Conservation (phyloP, 345 rosid genomes). For the Passiflora organensis region DNA sequence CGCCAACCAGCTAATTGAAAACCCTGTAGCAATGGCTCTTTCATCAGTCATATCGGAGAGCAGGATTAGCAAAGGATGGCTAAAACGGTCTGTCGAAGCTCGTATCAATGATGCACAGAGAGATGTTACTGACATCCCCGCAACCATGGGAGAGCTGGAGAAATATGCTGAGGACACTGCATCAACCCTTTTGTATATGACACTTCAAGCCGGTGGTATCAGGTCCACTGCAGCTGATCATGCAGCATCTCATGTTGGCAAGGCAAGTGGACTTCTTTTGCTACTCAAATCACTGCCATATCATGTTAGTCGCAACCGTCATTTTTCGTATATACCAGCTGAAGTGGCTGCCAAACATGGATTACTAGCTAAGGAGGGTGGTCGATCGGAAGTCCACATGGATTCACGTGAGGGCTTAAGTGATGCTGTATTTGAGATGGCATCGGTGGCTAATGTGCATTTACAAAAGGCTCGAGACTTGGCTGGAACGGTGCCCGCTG, state of each 20-base stretch:
- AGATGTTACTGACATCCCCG: conserved; percentile 61
- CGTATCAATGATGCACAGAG: conserved; percentile 68
- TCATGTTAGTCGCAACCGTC: conserved; percentile 69
- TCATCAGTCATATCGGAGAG: conserved; percentile 63
- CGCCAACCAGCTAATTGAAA: conserved; percentile 55
- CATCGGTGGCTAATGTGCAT: conserved; percentile 78
- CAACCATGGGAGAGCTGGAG: conserved; percentile 64
- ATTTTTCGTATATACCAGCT: conserved; percentile 56
- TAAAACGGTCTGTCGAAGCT: conserved; percentile 83
- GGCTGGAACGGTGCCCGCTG: conserved; percentile 53
- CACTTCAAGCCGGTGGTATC: conserved; percentile 84
- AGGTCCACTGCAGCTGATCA: conserved; percentile 77
- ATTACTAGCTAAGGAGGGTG: conserved; percentile 56
- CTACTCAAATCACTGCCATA: conserved; percentile 74
- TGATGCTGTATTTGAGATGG: conserved; percentile 75
- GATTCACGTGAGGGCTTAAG: conserved; percentile 63
- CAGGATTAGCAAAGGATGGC: conserved; percentile 71
- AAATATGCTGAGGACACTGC: conserved; percentile 80
- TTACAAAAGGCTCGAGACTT: conserved; percentile 77
- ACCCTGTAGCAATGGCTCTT: conserved; percentile 75
- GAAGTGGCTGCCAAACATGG: conserved; percentile 74
- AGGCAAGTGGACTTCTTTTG: conserved; percentile 86
- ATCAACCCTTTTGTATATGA: conserved; percentile 71
- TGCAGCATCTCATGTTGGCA: conserved; percentile 86
- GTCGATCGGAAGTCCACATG: conserved; percentile 45